phyloP scores from a whole-genome alignment of 805 yeast species.

The Ogataea paraovalis region DNA sequence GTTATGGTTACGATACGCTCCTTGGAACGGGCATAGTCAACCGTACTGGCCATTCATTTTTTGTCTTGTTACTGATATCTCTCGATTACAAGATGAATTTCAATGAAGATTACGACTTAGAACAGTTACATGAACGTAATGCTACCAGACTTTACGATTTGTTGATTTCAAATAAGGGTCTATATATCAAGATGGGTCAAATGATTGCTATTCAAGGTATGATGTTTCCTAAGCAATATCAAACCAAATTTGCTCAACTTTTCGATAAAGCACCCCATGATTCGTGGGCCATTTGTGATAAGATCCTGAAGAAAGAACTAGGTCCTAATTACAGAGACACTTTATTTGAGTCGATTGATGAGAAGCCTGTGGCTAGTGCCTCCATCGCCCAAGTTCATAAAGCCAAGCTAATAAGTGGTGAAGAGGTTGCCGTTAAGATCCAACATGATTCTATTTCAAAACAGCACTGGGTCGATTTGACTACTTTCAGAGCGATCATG shows the following conservation, averaged over 20 bases:
- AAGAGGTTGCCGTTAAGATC: conserved; percentile 59
- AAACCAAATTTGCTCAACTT: conserved; percentile 48
- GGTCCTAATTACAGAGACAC: conserved; percentile 39
- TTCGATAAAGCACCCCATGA: conserved; percentile 70
- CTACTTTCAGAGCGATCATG: conserved; percentile 51
- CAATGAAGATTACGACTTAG: conserved; percentile 41
- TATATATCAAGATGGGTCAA: conserved; percentile 76
- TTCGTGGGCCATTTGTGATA: conserved; percentile 44
- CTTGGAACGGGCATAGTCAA: conserved; percentile 45
- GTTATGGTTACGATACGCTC: conserved; percentile 27
- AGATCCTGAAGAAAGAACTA: conserved; percentile 35
- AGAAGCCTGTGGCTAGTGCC: conserved; percentile 67
- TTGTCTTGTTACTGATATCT: conserved; percentile 47
- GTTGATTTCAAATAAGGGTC: conserved; percentile 46
- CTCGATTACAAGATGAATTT: conserved; percentile 57
- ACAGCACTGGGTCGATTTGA: conserved; percentile 59
- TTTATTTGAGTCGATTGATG: conserved; percentile 44
- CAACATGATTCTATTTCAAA: conserved; percentile 60
- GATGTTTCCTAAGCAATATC: conserved; percentile 63
- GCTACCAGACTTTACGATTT: conserved; percentile 48
- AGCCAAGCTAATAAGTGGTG: conserved; percentile 44
- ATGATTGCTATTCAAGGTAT: conserved; percentile 73
- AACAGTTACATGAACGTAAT: conserved; percentile 54
- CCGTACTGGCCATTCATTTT: conserved; percentile 51
- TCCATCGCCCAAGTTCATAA: conserved; percentile 69